A percentile compares a stretch with the other conserved stretches of the same genome.
Conservation (phyloP, 148 eudicot genomes). For the Linanthus parryae region DNA sequence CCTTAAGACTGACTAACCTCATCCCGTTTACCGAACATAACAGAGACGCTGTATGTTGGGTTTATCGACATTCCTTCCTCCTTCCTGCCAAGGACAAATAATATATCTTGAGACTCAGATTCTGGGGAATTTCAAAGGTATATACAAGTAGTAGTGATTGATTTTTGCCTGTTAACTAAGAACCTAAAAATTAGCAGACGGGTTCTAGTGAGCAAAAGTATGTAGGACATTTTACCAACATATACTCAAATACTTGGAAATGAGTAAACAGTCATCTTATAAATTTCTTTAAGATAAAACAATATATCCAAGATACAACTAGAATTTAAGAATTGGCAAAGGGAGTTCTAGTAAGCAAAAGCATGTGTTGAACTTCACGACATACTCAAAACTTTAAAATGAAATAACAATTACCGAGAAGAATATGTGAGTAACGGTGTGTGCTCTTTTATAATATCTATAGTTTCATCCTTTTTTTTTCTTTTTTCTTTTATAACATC, state of each 20-base stretch:
- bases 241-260: not conserved
- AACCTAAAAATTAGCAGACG: not conserved
- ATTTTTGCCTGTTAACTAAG: too few species aligned
- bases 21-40: conserved; percentile 83
- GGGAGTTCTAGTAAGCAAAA: not conserved
- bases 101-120: not conserved
- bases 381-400: too few species aligned
- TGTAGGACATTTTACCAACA: not conserved
- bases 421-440: too few species aligned
- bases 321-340: too few species aligned
- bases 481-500: too few species aligned
- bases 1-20: conserved; percentile 41
- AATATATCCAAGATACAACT: not conserved
- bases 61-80: conserved; percentile 60
- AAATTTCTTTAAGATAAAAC: not conserved
- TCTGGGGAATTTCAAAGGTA: not conserved
- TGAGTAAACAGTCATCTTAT: not conserved
- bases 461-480: too few species aligned
- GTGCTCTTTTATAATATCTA: too few species aligned
- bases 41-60: conserved; percentile 61
- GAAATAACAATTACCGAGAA: too few species aligned
- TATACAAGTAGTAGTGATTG: too few species aligned
- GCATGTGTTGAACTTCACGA: too few species aligned
- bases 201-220: not conserved
- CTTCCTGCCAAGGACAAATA: conserved; percentile 28